These are phyloP conservation scores for Fonsecaea erecta DNA, from an alignment of 2,329 filamentous ascomycete genomes.

Conservation along the genomic window DNA sequence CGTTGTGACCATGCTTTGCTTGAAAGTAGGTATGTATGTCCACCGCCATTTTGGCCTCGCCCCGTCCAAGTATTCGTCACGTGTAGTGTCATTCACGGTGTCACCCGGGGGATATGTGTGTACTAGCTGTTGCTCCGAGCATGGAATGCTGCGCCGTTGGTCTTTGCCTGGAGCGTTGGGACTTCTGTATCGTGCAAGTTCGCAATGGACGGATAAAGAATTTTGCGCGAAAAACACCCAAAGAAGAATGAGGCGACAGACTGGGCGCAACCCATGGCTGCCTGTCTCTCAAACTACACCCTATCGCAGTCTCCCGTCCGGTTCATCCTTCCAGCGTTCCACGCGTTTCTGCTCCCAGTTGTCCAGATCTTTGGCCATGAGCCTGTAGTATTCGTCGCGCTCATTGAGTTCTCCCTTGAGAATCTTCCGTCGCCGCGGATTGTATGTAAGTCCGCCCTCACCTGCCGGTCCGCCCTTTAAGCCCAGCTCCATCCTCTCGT, in stretches of 20 bases:
- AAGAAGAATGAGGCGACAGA: neutral
- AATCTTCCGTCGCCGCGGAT: constrained; percentile 47
- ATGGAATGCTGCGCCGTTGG: neutral
- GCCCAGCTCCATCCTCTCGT: constrained; percentile 84
- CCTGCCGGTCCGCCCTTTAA: constrained; percentile 74
- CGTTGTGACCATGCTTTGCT: neutral
- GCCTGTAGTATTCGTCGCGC: constrained; percentile 58
- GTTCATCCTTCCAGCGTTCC: constrained; percentile 84
- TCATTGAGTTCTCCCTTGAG: constrained; percentile 40
- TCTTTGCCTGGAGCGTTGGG: neutral
- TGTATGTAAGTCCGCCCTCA: constrained; percentile 68
- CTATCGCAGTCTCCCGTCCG: constrained; percentile 74
- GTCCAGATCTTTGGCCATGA: constrained; percentile 88
- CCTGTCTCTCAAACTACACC: neutral
- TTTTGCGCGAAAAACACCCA: neutral
- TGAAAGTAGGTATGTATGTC: neutral
- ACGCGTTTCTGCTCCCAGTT: constrained; percentile 97
- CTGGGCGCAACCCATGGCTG: neutral
- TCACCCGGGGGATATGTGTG: neutral
- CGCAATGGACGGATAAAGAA: neutral
- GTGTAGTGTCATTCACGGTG: neutral
- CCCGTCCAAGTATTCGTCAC: neutral
- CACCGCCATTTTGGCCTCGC: neutral
- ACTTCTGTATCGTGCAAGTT: neutral
- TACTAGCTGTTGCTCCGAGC: neutral